A percentile compares a stretch with the other conserved stretches of the same genome.
Conservation (phyloP, 176 grass and related monocot genomes). For the Eragrostis curvula region DNA sequence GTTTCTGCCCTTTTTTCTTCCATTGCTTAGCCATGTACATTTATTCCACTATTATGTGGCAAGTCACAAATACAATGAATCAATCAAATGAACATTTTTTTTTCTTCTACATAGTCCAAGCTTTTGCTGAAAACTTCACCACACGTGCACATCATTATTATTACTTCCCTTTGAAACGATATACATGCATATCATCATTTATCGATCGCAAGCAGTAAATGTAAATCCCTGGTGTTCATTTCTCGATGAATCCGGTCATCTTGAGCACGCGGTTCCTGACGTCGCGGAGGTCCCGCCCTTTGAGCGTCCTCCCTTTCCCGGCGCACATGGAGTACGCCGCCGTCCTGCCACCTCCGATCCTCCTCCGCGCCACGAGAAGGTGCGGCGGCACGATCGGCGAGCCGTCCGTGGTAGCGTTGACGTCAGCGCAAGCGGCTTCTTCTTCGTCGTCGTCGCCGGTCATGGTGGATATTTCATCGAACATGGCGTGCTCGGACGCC, state of each 20-base stretch:
- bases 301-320: constrained; percentile 84
- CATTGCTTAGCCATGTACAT: constrained; percentile 19
- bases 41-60: not conserved
- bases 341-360: constrained; percentile 20
- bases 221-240: constrained; percentile 32
- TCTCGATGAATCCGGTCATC: constrained; percentile 88
- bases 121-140: constrained; percentile 22
- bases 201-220: not conserved
- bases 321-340: constrained; percentile 67
- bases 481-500: constrained; percentile 1
- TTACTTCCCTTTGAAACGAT: not conserved
- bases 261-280: constrained; percentile 64
- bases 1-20: not conserved
- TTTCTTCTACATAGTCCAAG: not conserved
- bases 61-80: not conserved
- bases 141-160: not conserved
- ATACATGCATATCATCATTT: not conserved
- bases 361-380: constrained; percentile 31
- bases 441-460: not conserved
- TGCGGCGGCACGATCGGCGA: constrained; percentile 47
- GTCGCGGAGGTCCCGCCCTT: constrained; percentile 70
- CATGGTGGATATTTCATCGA: not conserved
- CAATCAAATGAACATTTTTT: not conserved
- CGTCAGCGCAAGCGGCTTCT: not conserved
- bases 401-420: not conserved